These are phyloP conservation scores for Herpomyces periplanetae DNA, from an alignment of 2,329 filamentous ascomycete genomes.

Conservation along the genomic window DNA sequence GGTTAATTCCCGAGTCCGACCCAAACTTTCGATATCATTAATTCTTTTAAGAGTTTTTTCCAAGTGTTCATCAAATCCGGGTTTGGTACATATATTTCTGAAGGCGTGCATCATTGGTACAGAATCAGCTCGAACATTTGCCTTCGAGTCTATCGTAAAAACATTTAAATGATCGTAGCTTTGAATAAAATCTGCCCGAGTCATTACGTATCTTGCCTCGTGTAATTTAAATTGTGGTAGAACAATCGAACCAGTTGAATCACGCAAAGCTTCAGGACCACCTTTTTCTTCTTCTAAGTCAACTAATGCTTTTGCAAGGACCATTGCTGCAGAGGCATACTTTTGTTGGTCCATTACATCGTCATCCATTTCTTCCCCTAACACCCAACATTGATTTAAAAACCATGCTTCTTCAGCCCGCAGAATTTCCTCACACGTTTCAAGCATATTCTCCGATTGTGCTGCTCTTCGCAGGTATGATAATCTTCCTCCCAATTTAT, in stretches of 20 bases:
- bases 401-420: conserved; percentile 36
- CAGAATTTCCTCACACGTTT: conserved; percentile 30
- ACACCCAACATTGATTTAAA: conserved; percentile 35
- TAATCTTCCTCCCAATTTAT: conserved; percentile 48
- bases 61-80: conserved; percentile 43
- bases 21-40: conserved; percentile 61
- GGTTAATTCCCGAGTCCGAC: conserved; percentile 67
- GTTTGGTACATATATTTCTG: conserved; percentile 31
- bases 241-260: conserved; percentile 23
- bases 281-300: conserved; percentile 27
- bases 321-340: conserved; percentile 72
- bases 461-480: conserved; percentile 65
- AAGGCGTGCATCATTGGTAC: conserved; percentile 91
- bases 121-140: conserved; percentile 58
- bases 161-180: conserved; percentile 72
- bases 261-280: conserved; percentile 20
- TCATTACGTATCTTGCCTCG: conserved; percentile 66
- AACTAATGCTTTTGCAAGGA: conserved; percentile 62
- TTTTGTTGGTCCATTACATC: conserved; percentile 97
- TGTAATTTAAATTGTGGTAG: conserved; percentile 47
- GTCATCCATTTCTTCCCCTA: conserved; percentile 47
- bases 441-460: conserved; percentile 41
- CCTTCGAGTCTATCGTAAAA: conserved; percentile 60
- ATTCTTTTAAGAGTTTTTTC: conserved; percentile 54
- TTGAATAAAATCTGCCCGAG: conserved; percentile 68